Conservation (phyloP, 2,329 filamentous ascomycete genomes). For the Trichoderma oligosporum region DNA sequence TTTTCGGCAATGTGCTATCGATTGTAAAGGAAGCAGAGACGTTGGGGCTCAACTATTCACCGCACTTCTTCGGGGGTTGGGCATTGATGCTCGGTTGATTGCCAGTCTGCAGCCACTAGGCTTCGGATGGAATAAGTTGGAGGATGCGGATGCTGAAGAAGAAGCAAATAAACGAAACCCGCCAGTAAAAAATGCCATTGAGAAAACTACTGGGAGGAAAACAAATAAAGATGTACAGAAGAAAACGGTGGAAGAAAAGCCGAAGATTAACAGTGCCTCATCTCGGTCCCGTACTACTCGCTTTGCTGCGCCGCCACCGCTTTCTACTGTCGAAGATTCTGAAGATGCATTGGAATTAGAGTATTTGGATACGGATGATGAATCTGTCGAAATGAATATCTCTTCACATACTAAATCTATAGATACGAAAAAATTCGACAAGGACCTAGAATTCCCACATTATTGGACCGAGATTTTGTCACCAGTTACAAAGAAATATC, state of each 20-base stretch:
- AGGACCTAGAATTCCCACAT: slow-evolving; percentile 75
- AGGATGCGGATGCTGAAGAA: slow-evolving; percentile 64
- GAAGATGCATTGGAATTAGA: slow-evolving; percentile 46
- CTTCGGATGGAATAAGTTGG: slow-evolving; percentile 84
- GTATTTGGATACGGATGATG: slow-evolving; percentile 51
- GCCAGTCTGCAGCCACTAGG: slow-evolving; percentile 81
- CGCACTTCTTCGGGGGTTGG: slow-evolving; percentile 73
- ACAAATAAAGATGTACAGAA: slow-evolving; percentile 22
- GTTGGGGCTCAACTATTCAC: slow-evolving; percentile 88
- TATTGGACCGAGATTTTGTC: slow-evolving; percentile 94
- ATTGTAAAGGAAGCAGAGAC: slow-evolving; percentile 78
- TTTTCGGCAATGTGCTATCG: slow-evolving; percentile 65
- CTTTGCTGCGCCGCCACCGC: slow-evolving; percentile 10
- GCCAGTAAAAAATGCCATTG: slow-evolving; percentile 11
- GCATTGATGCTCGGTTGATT: slow-evolving; percentile 78
- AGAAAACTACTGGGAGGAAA: slow-evolving; percentile 14
- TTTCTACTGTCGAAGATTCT: slow-evolving; percentile 36
- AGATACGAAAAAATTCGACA: slow-evolving; percentile 57
- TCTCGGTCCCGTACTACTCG: slow-evolving; percentile 19
- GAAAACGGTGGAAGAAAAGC: slow-evolving; percentile 23
- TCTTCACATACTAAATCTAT: slow-evolving; percentile 38
- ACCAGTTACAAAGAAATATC: slow-evolving; percentile 71
- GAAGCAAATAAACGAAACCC: slow-evolving; percentile 13
- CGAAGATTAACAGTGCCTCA: not conserved
- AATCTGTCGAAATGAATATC: slow-evolving; percentile 53